Evolutionary conservation across 2,329 filamentous ascomycete genomes (phyloP).

Genomic region (Nakataea oryzae): DNA sequence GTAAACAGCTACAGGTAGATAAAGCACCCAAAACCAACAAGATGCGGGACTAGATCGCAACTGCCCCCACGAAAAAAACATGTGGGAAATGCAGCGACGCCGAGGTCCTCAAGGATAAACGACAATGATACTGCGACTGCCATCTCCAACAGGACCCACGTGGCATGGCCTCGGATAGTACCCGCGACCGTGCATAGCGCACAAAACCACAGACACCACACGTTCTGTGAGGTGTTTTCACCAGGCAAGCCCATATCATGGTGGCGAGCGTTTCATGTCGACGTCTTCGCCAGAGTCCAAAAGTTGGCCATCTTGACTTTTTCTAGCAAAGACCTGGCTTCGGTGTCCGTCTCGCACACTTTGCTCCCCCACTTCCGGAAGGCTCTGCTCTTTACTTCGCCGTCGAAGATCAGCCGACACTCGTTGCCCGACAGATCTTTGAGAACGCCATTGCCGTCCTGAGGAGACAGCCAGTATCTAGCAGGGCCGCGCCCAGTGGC

Average conservation of each 20-base stretch:
- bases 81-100: too few relatives aligned
- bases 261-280: background rate
- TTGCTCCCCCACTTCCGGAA: conserved; percentile 86
- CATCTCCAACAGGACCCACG: background rate
- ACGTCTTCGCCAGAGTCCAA: conserved; percentile 76
- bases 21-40: background rate
- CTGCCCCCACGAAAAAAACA: too few relatives aligned
- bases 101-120: background rate
- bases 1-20: too few relatives aligned
- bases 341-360: conserved; percentile 85
- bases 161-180: background rate
- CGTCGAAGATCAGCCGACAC: conserved; percentile 82
- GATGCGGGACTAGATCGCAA: background rate
- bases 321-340: conserved; percentile 70
- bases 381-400: conserved; percentile 66
- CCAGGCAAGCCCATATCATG: too few relatives aligned
- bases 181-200: background rate
- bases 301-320: conserved; percentile 90
- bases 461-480: conserved; percentile 67
- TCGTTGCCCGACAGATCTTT: conserved; percentile 77
- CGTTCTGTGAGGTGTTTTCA: too few relatives aligned
- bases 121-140: background rate
- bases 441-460: conserved; percentile 66
- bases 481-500: conserved; percentile 47
- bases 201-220: background rate